A percentile compares a stretch with the other conserved stretches of the same genome.
phyloP scores from a whole-genome alignment of 2,329 filamentous ascomycete genomes.

The Aspergillus brasiliensis region DNA sequence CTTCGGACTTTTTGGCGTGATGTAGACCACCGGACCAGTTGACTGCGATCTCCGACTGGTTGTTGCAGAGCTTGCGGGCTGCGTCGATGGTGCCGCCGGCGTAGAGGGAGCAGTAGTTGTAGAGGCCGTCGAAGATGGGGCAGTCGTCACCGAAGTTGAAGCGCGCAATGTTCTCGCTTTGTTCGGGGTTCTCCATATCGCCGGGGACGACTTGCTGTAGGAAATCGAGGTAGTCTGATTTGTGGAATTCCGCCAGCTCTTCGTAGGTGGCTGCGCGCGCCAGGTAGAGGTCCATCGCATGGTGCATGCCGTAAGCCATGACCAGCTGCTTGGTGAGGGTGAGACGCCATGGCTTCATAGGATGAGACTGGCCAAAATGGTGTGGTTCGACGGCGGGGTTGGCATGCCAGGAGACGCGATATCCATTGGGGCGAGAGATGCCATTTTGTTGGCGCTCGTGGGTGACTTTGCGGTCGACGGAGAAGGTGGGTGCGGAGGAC shows the following conservation, averaged over 20 bases:
- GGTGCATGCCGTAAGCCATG: conserved; percentile 91
- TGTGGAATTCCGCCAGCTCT: conserved; percentile 85
- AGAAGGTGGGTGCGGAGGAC: conserved; percentile 47
- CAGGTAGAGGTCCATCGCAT: conserved; percentile 93
- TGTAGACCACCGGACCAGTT: conserved; percentile 97
- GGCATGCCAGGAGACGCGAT: conserved; percentile 92
- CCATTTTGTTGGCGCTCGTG: conserved; percentile 62
- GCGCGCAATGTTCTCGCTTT: conserved; percentile 59
- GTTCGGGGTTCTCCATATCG: conserved; percentile 66
- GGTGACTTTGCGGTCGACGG: conserved; percentile 53
- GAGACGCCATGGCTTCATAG: conserved; percentile 98
- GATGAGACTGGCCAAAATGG: conserved; percentile 94
- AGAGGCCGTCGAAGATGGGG: conserved; percentile 93
- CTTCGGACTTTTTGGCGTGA: conserved; percentile 92
- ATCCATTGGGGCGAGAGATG: conserved; percentile 78
- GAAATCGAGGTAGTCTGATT: conserved; percentile 87
- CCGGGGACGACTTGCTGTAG: conserved; percentile 71
- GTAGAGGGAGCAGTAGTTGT: conserved; percentile 92
- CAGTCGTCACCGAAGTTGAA: conserved; percentile 95
- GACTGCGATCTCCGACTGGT: conserved; percentile 91
- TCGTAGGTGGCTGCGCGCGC: conserved; percentile 82
- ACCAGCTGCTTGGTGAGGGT: conserved; percentile 95
- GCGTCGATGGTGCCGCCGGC: conserved; percentile 89
- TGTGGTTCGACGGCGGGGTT: conserved; percentile 94
- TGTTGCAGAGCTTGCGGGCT: conserved; percentile 81